Evolutionary conservation across 495 filamentous ascomycete genomes (phyloP).

Genomic region (Podospora pseudopauciseta): DNA sequence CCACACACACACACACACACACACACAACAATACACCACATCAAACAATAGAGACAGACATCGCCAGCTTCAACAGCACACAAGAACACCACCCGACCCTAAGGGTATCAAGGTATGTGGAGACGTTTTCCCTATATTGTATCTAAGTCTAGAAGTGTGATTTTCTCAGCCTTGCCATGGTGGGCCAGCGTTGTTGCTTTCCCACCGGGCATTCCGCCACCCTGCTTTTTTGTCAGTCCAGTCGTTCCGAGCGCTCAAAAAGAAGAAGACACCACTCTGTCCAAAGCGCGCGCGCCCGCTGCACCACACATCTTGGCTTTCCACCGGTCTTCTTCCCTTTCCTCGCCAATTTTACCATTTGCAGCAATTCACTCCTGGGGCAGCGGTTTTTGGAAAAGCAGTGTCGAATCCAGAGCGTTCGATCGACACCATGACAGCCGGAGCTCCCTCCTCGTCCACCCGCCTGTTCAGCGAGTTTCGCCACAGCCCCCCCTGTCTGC

Average conservation of each 20-base stretch:
- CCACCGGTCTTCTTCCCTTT: background rate
- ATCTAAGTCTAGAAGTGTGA: no score
- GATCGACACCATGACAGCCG: background rate
- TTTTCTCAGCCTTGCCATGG: background rate
- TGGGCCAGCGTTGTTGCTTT: background rate
- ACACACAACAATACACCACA: background rate
- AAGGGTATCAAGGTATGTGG: background rate
- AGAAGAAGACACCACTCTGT: background rate
- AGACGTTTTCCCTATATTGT: background rate
- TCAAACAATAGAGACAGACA: background rate
- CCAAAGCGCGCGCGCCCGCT: background rate
- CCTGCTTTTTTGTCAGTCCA: background rate
- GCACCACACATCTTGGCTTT: background rate
- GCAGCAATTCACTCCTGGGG: background rate
- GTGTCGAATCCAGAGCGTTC: conserved; percentile 1
- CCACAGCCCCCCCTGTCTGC: conserved; percentile 3
- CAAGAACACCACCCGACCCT: background rate
- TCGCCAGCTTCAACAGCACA: background rate
- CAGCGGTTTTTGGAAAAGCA: background rate
- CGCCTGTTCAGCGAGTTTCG: conserved; percentile 3
- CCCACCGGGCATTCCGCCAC: no score
- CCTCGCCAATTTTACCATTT: background rate
- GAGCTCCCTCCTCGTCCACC: background rate
- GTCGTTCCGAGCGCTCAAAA: background rate
- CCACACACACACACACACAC: background rate